Conservation (phyloP, 2,329 filamentous ascomycete genomes). For the Raffaelea deltoideospora region DNA sequence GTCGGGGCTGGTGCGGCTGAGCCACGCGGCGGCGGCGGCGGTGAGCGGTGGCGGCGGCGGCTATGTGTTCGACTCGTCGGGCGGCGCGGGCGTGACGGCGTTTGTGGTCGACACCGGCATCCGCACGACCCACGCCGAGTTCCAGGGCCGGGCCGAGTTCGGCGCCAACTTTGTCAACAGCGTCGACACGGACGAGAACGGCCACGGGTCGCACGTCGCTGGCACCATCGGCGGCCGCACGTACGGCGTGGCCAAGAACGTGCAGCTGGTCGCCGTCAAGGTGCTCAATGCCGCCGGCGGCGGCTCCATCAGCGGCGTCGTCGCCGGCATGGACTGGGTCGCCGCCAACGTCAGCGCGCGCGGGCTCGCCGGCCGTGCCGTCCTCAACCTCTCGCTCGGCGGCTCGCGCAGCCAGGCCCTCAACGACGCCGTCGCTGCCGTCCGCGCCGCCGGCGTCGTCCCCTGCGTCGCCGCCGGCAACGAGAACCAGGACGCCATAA, state of each 20-base stretch:
- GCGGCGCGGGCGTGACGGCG: slow-evolving; percentile 39
- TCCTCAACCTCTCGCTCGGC: slow-evolving; percentile 51
- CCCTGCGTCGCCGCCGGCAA: slow-evolving; percentile 47
- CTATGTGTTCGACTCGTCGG: slow-evolving; percentile 37
- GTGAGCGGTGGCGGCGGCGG: slow-evolving; percentile 14
- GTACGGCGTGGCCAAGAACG: slow-evolving; percentile 47
- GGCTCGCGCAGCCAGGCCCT: slow-evolving; percentile 31
- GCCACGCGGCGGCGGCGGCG: slow-evolving; percentile 25
- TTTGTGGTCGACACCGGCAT: slow-evolving; percentile 56
- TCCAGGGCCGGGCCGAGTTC: slow-evolving; percentile 37
- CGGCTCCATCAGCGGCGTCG: slow-evolving; percentile 34
- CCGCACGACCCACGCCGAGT: slow-evolving; percentile 36
- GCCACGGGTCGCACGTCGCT: slow-evolving; percentile 49
- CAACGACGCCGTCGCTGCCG: slow-evolving; percentile 34
- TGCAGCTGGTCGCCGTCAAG: slow-evolving; percentile 13
- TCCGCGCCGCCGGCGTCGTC: slow-evolving; percentile 35
- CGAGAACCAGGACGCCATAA: slow-evolving; percentile 34
- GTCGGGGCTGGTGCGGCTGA: slow-evolving; percentile 37
- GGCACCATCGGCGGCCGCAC: slow-evolving; percentile 45
- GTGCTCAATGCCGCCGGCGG: slow-evolving; percentile 33
- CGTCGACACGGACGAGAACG: slow-evolving; percentile 38
- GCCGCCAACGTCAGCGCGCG: slow-evolving; percentile 27
- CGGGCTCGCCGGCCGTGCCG: slow-evolving; percentile 32
- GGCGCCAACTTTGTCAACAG: slow-evolving; percentile 36
- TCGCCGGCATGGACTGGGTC: slow-evolving; percentile 44